Conservation (phyloP, 352 stramenopile genomes). For the Phytophthora sp. region DNA sequence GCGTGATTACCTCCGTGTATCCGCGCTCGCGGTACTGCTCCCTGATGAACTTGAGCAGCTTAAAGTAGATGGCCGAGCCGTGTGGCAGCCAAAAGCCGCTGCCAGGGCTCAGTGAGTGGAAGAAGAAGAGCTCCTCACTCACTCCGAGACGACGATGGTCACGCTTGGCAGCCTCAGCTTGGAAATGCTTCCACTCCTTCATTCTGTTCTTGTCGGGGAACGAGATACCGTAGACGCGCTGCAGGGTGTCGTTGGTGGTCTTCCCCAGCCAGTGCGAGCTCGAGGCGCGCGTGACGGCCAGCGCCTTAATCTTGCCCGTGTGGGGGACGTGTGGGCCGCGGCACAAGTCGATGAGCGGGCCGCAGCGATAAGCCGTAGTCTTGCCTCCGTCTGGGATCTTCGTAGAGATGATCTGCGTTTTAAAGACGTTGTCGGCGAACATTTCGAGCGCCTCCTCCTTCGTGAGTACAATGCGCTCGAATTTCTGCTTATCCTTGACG, state of each 20-base stretch:
- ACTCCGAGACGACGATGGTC: constrained; percentile 95
- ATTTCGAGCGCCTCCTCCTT: constrained; percentile 99
- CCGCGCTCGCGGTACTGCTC: constrained; percentile 72
- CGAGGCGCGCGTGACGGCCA: constrained; percentile 94
- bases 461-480: constrained; percentile 98
- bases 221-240: constrained; percentile 97
- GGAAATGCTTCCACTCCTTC: constrained; percentile 97
- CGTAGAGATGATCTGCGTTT: constrained; percentile 95
- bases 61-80: constrained; percentile 97
- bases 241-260: constrained; percentile 96
- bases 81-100: constrained; percentile 97
- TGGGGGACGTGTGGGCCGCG: constrained; percentile 96
- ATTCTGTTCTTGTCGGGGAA: constrained; percentile 98
- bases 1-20: constrained; percentile 96
- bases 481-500: constrained; percentile 97
- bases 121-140: constrained; percentile 97
- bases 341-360: constrained; percentile 98
- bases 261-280: constrained; percentile 98
- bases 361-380: constrained; percentile 98
- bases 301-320: constrained; percentile 96
- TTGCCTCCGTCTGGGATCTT: constrained; percentile 97
- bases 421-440: constrained; percentile 99
- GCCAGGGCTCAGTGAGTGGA: constrained; percentile 93
- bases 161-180: constrained; percentile 95
- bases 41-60: constrained; percentile 97